A percentile compares a stretch with the other conserved stretches of the same genome.
Conservation (phyloP, 2,329 filamentous ascomycete genomes). For the Colletotrichum agaves region DNA sequence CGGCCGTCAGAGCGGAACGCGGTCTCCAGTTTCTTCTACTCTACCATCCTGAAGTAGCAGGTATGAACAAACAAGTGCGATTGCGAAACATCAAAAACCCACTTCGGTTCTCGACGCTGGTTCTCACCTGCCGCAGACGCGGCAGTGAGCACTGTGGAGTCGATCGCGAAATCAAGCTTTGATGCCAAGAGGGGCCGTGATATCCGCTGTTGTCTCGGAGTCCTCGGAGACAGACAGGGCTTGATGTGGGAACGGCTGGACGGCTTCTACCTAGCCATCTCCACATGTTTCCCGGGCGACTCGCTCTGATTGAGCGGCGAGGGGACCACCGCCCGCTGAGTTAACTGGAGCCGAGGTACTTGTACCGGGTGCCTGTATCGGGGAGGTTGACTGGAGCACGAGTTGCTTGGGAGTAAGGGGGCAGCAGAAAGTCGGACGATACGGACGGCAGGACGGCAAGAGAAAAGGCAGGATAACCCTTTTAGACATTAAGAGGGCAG, state of each 20-base stretch:
- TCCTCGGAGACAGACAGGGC: constrained; percentile 22
- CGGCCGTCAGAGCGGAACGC: constrained; percentile 12
- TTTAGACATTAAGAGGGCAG: too few species aligned
- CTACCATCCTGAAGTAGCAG: too few species aligned
- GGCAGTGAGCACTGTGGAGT: constrained; percentile 6
- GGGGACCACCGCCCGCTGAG: neutral
- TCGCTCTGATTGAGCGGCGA: constrained; percentile 6
- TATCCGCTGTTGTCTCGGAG: constrained; percentile 27
- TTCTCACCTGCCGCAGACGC: too few species aligned
- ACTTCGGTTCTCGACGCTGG: constrained; percentile 17
- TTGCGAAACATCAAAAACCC: constrained; percentile 18
- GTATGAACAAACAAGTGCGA: neutral
- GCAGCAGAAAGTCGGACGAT: constrained; percentile 1
- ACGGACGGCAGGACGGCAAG: constrained; percentile 9
- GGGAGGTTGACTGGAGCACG: neutral
- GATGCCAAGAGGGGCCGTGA: constrained; percentile 30
- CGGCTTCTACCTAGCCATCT: neutral
- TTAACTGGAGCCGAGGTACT: neutral
- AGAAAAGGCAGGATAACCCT: neutral
- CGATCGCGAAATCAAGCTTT: constrained; percentile 32
- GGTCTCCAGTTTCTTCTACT: neutral
- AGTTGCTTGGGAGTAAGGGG: neutral
- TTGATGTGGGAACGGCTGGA: neutral
- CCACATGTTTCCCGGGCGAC: constrained; percentile 12
- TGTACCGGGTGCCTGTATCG: too few species aligned